A percentile compares a stretch with the other conserved stretches of the same genome.
Evolutionary conservation across 2,329 filamentous ascomycete genomes (phyloP).

Genomic region (Eurotiales sp.): DNA sequence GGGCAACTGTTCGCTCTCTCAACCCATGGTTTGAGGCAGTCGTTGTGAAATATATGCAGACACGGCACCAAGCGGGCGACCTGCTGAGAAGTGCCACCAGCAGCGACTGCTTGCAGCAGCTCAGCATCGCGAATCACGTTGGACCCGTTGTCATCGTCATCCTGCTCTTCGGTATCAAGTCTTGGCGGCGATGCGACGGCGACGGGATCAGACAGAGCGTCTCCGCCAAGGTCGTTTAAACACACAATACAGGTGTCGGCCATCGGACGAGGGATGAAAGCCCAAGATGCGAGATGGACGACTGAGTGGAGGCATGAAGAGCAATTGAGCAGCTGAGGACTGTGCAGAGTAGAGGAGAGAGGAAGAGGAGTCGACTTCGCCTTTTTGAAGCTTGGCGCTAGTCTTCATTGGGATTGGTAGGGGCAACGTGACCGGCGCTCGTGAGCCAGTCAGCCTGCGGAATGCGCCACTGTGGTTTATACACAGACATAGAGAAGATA

Average conservation of each 20-base stretch:
- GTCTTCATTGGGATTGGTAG: constrained; percentile 3
- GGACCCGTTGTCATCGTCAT: constrained; percentile 24
- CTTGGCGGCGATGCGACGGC: constrained; percentile 41
- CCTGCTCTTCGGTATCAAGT: constrained; percentile 33
- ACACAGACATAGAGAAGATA: not conserved
- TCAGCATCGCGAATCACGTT: constrained; percentile 12
- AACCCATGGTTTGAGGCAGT: constrained; percentile 89
- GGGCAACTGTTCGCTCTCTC: constrained; percentile 97
- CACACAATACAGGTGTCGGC: constrained; percentile 69
- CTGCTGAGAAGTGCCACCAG: constrained; percentile 27
- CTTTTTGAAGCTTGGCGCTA: constrained; percentile 14
- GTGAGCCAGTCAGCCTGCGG: constrained; percentile 1
- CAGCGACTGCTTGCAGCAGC: too few species aligned
- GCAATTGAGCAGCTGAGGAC: constrained; percentile 19
- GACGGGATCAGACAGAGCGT: constrained; percentile 44
- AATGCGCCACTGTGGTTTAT: not conserved
- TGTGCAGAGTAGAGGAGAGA: not conserved
- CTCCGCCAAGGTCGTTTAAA: constrained; percentile 64
- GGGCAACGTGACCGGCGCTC: constrained; percentile 10
- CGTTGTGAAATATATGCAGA: constrained; percentile 87
- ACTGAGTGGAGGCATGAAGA: constrained; percentile 38
- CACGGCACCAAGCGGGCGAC: constrained; percentile 69
- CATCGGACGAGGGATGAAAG: constrained; percentile 44
- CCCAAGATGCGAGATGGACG: constrained; percentile 25
- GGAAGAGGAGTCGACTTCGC: not conserved